A percentile compares a stretch with the other conserved stretches of the same genome.
phyloP scores from a whole-genome alignment of 768 basidiomycete species.

The Tricholoma matsutake region DNA sequence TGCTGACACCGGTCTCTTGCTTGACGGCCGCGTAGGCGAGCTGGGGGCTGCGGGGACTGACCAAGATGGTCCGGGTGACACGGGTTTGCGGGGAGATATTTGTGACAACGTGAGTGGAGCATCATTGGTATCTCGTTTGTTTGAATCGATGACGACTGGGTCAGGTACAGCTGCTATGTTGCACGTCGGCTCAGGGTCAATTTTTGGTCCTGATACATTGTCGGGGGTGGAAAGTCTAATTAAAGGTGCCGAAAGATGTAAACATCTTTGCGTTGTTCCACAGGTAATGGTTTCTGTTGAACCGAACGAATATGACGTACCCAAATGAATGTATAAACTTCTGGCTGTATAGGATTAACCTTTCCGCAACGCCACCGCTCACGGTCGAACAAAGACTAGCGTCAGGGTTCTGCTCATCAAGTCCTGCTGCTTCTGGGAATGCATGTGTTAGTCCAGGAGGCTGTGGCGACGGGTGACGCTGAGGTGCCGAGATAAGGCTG shows the following conservation, averaged over 20 bases:
- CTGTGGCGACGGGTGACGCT: background rate
- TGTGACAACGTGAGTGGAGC: constrained; percentile 45
- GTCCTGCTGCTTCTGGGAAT: constrained; percentile 6
- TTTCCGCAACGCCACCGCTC: constrained; percentile 40
- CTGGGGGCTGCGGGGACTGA: constrained; percentile 17
- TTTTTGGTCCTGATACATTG: constrained; percentile 3
- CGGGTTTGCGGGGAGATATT: constrained; percentile 41
- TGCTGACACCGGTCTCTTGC: constrained; percentile 44
- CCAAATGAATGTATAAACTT: constrained; percentile 40
- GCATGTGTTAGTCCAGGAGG: constrained; percentile 8
- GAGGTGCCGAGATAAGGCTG: constrained; percentile 11
- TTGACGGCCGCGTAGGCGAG: constrained; percentile 41
- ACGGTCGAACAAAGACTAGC: constrained; percentile 27
- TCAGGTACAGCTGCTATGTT: constrained; percentile 5
- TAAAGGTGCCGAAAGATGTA: constrained; percentile 10
- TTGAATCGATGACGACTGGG: constrained; percentile 4
- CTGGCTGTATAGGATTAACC: constrained; percentile 49
- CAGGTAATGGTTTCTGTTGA: constrained; percentile 4
- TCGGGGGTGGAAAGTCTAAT: constrained; percentile 11
- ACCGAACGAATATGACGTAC: constrained; percentile 34
- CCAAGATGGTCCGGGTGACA: constrained; percentile 7
- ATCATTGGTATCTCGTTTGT: constrained; percentile 8
- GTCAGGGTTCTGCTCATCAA: constrained; percentile 14
- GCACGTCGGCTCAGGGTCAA: constrained; percentile 2
- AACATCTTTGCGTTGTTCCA: constrained; percentile 1